A percentile compares a stretch with the other conserved stretches of the same genome.
phyloP scores from a whole-genome alignment of 1,139 yeast genomes.

The Debaryomycetaceae sp. region DNA sequence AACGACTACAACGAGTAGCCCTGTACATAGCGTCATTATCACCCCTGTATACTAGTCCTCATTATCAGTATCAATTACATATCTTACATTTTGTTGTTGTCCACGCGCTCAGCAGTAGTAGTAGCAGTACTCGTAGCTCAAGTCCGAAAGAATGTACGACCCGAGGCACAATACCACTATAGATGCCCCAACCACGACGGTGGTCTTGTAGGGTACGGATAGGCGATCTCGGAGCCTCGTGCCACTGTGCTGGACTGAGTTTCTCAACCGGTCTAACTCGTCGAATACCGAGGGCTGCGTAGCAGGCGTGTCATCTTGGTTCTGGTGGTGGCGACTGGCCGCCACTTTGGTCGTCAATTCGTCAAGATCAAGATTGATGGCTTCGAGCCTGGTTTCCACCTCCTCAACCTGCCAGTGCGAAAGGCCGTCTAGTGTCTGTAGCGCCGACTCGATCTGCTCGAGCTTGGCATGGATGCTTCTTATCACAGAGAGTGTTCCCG shows the following conservation, averaged over 20 bases:
- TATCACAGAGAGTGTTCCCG: not conserved
- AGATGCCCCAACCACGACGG: not conserved
- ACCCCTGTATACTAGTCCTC: constrained; percentile 4
- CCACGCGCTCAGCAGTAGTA: constrained; percentile 25
- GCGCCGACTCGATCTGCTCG: constrained; percentile 3
- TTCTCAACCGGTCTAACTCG: constrained; percentile 4
- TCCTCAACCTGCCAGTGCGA: not conserved
- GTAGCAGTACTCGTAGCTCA: constrained; percentile 35
- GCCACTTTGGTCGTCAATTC: constrained; percentile 3
- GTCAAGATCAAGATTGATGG: constrained; percentile 1
- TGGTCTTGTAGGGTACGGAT: not conserved
- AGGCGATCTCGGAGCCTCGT: constrained; percentile 2
- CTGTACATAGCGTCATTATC: not conserved
- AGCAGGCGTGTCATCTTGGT: not conserved
- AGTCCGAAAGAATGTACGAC: constrained; percentile 25
- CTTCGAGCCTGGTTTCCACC: not conserved
- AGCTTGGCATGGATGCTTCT: constrained; percentile 2
- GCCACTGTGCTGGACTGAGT: constrained; percentile 1
- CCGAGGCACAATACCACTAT: constrained; percentile 14
- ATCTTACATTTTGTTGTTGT: constrained; percentile 6
- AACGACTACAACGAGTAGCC: constrained; percentile 80
- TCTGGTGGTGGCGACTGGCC: constrained; percentile 1
- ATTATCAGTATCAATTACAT: constrained; percentile 8
- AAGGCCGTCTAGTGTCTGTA: not conserved
- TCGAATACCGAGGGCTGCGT: constrained; percentile 4